These are phyloP conservation scores for Penicillium roqueforti DNA, from an alignment of 495 filamentous ascomycete genomes.

Conservation along the genomic window DNA sequence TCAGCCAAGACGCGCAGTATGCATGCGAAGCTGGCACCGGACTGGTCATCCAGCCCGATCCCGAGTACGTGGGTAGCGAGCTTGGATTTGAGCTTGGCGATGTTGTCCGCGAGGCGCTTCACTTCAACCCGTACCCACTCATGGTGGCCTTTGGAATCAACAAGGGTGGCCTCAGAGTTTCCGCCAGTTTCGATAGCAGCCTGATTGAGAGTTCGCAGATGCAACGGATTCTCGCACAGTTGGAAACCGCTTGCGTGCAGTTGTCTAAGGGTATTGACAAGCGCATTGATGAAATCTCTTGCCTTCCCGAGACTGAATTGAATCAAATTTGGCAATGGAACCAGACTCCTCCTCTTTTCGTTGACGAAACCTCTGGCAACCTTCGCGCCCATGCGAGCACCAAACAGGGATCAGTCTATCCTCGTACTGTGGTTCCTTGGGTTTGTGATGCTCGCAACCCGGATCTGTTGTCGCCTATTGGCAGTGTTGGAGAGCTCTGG, in stretches of 20 bases:
- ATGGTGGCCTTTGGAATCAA: conserved; percentile 60
- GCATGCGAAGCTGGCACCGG: conserved; percentile 64
- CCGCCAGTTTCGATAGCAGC: conserved; percentile 58
- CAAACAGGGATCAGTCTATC: conserved; percentile 29
- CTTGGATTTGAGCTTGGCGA: conserved; percentile 52
- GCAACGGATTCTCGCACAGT: conserved; percentile 39
- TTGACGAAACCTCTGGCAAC: conserved; percentile 21
- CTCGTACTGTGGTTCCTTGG: conserved; percentile 29
- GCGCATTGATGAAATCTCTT: conserved; percentile 33
- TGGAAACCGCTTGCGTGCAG: conserved; percentile 33
- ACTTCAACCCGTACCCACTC: conserved; percentile 64
- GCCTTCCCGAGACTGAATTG: conserved; percentile 33
- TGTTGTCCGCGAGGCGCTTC: conserved; percentile 57
- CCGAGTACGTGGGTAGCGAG: conserved; percentile 42
- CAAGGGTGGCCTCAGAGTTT: conserved; percentile 52
- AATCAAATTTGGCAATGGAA: conserved; percentile 42
- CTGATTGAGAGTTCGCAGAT: conserved; percentile 39
- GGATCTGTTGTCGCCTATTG: conserved; percentile 30
- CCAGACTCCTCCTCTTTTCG: conserved; percentile 23
- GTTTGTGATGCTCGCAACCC: conserved; percentile 32
- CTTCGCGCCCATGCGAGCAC: conserved; percentile 26
- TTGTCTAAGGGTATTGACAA: conserved; percentile 23
- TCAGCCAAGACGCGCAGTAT: conserved; percentile 56
- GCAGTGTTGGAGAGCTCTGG: conserved; percentile 33
- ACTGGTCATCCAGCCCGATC: conserved; percentile 48